Base-by-base conservation (phyloP, 169 alveolate genomes). In the Plasmodium gallinaceum region DNA sequence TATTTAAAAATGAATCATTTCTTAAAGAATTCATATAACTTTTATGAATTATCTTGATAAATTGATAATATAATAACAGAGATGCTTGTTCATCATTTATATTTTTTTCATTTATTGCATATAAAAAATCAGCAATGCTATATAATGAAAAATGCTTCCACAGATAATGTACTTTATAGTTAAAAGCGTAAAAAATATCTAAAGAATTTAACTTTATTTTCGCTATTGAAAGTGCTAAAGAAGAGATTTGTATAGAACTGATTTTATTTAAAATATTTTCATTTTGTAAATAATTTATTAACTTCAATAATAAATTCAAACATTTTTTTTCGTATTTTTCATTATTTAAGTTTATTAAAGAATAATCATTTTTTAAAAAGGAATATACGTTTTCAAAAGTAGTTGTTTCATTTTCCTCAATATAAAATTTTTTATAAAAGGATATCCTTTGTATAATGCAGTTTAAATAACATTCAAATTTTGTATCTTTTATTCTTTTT, bases 141-240 rank as follows among this genome's bases (percentile, higher is more conserved):
- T 37, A 60, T 37, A 83, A 65, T 16, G 91, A 83, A 43, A 83
- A 83, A 14, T 83, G 26, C 60, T 58, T 83, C 91, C 91, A 83
- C 22, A 83, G n/a, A 26, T 52, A 60, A 71, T 68, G 83, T 5
- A 69, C 85, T 51, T 20, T 52, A 43, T 54, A 60, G 69, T 42
- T 68, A 20, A 83, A 68, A 12, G 86, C 64, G 26, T 83, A 70
- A 68, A 54, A 83, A 32, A 71, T 22, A 46, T 54, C 64, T n/a
- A 57, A 18, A 12, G 72, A 83, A 24, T 16, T 52, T 61, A 83
- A n/a, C 18, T 83, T 69, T 62, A 83, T 52, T 37, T 83, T 83
- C 10, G n/a, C 58, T 46, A 83, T n/a, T 4, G 91, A 83, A 26
- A 83, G 64, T 0, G 64, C 52, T 42, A 83, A 16, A 18, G 91